phyloP scores from a whole-genome alignment of 2,329 filamentous ascomycete genomes.

The Aurifilum marmelostoma region DNA sequence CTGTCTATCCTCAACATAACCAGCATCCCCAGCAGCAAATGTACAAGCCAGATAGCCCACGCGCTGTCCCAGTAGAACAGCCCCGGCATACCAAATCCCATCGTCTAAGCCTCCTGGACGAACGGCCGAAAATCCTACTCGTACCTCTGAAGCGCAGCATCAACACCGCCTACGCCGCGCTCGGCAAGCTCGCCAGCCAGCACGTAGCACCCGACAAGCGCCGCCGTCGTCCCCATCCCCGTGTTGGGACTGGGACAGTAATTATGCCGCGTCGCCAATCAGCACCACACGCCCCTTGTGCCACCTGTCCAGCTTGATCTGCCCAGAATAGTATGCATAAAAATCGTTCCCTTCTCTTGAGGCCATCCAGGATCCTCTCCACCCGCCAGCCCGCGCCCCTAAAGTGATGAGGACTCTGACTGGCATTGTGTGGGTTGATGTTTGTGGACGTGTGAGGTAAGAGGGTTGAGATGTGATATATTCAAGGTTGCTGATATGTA shows the following conservation, averaged over 20 bases:
- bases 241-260: constrained; percentile 40
- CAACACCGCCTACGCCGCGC: not conserved
- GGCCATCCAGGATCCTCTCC: constrained; percentile 41
- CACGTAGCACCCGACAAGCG: constrained; percentile 43
- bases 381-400: constrained; percentile 42
- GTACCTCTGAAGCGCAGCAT: constrained; percentile 4
- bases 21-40: not conserved
- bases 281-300: constrained; percentile 13
- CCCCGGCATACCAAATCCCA: not conserved
- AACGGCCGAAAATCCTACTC: constrained; percentile 10
- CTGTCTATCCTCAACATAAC: not conserved
- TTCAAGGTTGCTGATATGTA: no score
- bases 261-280: constrained; percentile 27
- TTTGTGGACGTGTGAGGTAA: not conserved
- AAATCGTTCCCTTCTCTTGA: constrained; percentile 46
- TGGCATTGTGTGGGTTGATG: not conserved
- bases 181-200: constrained; percentile 39
- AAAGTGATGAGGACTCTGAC: constrained; percentile 34
- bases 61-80: constrained; percentile 2
- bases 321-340: constrained; percentile 46
- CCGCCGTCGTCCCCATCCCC: constrained; percentile 38
- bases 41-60: constrained; percentile 9
- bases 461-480: no score
- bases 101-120: constrained; percentile 8
- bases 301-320: constrained; percentile 40